These are phyloP conservation scores for Wickerhamiella shivajii DNA, from an alignment of 805 yeast genomes.

Conservation along the genomic window DNA sequence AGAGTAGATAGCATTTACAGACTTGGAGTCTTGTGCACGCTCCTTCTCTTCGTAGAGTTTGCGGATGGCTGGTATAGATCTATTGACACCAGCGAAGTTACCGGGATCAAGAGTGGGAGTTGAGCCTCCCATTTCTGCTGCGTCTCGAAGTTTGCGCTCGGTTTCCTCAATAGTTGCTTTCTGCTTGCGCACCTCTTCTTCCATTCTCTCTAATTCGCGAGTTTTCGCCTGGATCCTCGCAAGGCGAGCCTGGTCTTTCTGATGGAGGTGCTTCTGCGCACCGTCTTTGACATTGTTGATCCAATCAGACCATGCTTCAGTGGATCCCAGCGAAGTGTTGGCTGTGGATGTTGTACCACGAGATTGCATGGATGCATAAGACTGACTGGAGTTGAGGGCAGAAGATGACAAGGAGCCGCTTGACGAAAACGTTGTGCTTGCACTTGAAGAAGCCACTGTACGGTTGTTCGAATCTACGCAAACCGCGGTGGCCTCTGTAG, in stretches of 20 bases:
- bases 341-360: conserved; percentile 8
- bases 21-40: too few species aligned
- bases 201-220: conserved; percentile 2
- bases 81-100: neutral
- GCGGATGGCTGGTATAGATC: conserved; percentile 10
- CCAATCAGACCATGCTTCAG: conserved; percentile 11
- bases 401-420: neutral
- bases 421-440: conserved; percentile 3
- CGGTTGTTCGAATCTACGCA: conserved; percentile 8
- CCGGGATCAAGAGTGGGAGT: conserved; percentile 13
- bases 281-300: conserved; percentile 11
- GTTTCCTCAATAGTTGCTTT: conserved; percentile 7
- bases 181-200: conserved; percentile 4
- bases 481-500: conserved; percentile 5
- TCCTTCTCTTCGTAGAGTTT: conserved; percentile 8
- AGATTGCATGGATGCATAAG: conserved; percentile 3
- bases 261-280: conserved; percentile 1
- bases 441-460: conserved; percentile 5
- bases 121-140: neutral
- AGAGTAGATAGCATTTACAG: neutral
- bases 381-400: conserved; percentile 3
- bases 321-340: conserved; percentile 10
- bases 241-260: conserved; percentile 1
- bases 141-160: neutral
- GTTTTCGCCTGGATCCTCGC: conserved; percentile 2